A percentile compares a stretch with the other conserved stretches of the same genome.
Conservation (phyloP, 768 basidiomycete genomes). For the Podaxis sp. region DNA sequence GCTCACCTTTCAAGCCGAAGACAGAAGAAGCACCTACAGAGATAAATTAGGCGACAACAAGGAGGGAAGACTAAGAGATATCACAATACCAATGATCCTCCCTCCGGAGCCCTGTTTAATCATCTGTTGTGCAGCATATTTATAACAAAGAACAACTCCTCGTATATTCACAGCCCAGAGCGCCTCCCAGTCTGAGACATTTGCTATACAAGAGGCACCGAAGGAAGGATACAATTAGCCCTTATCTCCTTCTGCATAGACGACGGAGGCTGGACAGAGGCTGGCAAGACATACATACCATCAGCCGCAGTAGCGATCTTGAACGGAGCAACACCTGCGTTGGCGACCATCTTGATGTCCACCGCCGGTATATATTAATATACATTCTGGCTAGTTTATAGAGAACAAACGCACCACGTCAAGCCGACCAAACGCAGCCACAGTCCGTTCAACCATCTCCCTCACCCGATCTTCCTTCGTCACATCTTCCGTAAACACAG, state of each 20-base stretch:
- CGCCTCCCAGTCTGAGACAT: conserved; percentile 38
- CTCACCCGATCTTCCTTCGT: conserved; percentile 40
- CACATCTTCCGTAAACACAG: conserved; percentile 36
- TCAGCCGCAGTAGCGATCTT: neutral
- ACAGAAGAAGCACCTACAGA: conserved; percentile 27
- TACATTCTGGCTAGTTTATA: neutral
- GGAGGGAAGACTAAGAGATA: neutral
- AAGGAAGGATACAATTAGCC: neutral
- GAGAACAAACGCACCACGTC: conserved; percentile 40
- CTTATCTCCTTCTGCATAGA: neutral
- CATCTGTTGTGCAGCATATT: conserved; percentile 65
- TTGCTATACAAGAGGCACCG: conserved; percentile 23
- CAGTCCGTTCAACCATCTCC: conserved; percentile 34
- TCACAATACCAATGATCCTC: conserved; percentile 45
- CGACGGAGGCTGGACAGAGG: neutral
- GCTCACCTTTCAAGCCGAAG: conserved; percentile 27
- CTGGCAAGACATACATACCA: neutral
- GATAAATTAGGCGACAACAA: neutral
- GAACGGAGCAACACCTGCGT: conserved; percentile 6
- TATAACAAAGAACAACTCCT: conserved; percentile 62
- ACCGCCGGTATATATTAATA: neutral
- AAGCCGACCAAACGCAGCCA: conserved; percentile 38
- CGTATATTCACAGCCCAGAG: conserved; percentile 51
- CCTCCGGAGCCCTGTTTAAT: conserved; percentile 51
- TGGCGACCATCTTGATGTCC: conserved; percentile 15